Evolutionary conservation across 345 rosid genomes (phyloP).

Genomic region (Salix caprea): DNA sequence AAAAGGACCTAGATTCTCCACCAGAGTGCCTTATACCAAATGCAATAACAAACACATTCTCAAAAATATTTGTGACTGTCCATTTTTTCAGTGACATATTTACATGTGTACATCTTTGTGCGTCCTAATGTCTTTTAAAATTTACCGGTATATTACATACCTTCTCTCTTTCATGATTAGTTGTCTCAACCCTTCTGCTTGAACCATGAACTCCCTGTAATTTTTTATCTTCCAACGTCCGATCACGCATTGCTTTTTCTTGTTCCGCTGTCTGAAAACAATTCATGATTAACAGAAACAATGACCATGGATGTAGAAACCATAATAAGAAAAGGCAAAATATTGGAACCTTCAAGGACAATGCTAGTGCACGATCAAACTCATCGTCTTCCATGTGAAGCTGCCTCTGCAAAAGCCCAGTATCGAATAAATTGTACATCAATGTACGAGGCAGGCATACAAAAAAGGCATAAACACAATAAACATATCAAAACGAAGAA

Average conservation of each 20-base stretch:
- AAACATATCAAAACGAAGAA: background rate
- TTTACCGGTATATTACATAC: slow-evolving; percentile 24
- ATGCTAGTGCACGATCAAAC: slow-evolving; percentile 62
- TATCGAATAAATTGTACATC: slow-evolving; percentile 45
- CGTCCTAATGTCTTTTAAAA: background rate
- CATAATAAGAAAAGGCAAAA: slow-evolving; percentile 16
- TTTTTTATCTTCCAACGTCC: slow-evolving; percentile 25
- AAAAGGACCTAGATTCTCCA: background rate
- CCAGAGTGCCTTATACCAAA: background rate
- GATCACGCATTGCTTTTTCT: slow-evolving; percentile 45
- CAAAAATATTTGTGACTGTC: background rate
- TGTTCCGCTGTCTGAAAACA: slow-evolving; percentile 61
- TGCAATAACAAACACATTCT: background rate
- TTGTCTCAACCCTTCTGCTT: slow-evolving; percentile 27
- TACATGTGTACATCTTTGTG: background rate
- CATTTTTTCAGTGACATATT: background rate
- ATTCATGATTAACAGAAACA: slow-evolving; percentile 22
- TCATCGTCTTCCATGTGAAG: slow-evolving; percentile 59
- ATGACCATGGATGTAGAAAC: slow-evolving; percentile 1
- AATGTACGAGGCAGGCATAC: background rate
- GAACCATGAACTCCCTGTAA: slow-evolving; percentile 20
- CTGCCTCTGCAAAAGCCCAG: slow-evolving; percentile 33
- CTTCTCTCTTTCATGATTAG: slow-evolving; percentile 29
- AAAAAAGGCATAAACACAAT: background rate
- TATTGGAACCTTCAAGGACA: slow-evolving; percentile 65